These are phyloP conservation scores for Fusarium haematococcum DNA, from an alignment of 2,329 filamentous ascomycete species.

Conservation along the genomic window DNA sequence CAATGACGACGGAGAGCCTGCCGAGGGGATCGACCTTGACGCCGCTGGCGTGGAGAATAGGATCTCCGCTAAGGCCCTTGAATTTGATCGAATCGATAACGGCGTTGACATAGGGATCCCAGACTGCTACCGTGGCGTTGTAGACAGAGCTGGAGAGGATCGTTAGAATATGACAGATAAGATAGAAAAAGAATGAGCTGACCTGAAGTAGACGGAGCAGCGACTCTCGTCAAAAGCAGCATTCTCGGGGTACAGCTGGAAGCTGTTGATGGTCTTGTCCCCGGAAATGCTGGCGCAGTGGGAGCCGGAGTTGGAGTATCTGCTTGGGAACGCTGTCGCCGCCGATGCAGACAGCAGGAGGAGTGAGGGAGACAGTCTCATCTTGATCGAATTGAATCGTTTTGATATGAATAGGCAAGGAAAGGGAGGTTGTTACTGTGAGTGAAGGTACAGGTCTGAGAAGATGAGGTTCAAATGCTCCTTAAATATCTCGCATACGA, in stretches of 20 bases:
- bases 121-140: conserved; percentile 12
- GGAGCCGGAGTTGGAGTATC: neutral
- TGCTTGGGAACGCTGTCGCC: neutral
- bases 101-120: conserved; percentile 28
- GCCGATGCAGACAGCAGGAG: neutral
- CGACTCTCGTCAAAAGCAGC: conserved; percentile 18
- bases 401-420: neutral
- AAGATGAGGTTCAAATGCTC: neutral
- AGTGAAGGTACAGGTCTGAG: neutral
- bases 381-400: neutral
- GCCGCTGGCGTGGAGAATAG: conserved; percentile 44
- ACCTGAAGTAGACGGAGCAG: conserved; percentile 16
- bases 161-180: neutral
- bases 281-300: neutral
- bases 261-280: neutral
- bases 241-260: conserved; percentile 17
- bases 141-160: neutral
- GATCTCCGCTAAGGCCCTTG: conserved; percentile 44
- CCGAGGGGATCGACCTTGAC: conserved; percentile 50
- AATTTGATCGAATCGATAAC: conserved; percentile 43
- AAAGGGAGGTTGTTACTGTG: neutral
- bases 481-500: neutral
- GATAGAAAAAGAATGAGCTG: neutral
- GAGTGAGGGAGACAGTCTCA: neutral
- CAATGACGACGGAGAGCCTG: conserved; percentile 50